A percentile compares a stretch with the other conserved stretches of the same genome.
Evolutionary conservation across 1,284 basidiomycete genomes (phyloP).

Genomic region (Pisolithus thermaeus): DNA sequence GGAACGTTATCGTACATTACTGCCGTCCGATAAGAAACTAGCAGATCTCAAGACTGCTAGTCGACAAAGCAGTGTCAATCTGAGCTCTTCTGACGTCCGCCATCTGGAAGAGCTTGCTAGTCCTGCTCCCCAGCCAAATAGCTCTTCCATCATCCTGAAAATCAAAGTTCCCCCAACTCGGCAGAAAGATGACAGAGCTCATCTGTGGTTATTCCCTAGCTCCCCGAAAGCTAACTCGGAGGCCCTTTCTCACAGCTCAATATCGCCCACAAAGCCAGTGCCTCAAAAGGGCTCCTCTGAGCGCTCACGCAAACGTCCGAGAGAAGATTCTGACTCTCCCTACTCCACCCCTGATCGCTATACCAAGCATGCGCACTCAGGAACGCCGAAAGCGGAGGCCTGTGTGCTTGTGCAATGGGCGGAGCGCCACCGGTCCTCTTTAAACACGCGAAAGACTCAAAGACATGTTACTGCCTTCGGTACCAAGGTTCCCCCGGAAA

Average conservation of each 20-base stretch:
- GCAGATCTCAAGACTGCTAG: constrained; percentile 22
- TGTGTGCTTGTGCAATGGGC: constrained; percentile 45
- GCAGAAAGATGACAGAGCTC: constrained; percentile 14
- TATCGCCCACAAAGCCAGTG: constrained; percentile 22
- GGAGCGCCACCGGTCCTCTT: constrained; percentile 39
- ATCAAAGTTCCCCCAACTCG: constrained; percentile 28
- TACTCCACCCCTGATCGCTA: constrained; percentile 19
- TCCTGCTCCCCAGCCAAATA: constrained; percentile 16
- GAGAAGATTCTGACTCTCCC: constrained; percentile 20
- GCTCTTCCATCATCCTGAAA: constrained; percentile 26
- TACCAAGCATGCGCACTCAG: constrained; percentile 7
- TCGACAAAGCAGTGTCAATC: constrained; percentile 10
- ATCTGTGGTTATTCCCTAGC: constrained; percentile 7
- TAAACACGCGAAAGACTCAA: constrained; percentile 43
- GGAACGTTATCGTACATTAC: constrained; percentile 61
- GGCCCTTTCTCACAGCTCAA: constrained; percentile 5
- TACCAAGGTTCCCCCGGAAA: constrained; percentile 39
- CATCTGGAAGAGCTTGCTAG: constrained; percentile 11
- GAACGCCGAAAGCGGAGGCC: constrained; percentile 25
- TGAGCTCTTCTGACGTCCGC: constrained; percentile 13
- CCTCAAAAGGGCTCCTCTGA: constrained; percentile 25
- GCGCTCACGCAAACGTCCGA: constrained; percentile 24
- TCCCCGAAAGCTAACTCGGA: constrained; percentile 18
- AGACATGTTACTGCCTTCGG: constrained; percentile 55
- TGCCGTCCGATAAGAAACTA: constrained; percentile 54